A percentile compares a stretch with the other conserved stretches of the same genome.
Evolutionary conservation across 176 grass and related monocot species (phyloP).

Genomic region (Eremochloa ophiuroides): DNA sequence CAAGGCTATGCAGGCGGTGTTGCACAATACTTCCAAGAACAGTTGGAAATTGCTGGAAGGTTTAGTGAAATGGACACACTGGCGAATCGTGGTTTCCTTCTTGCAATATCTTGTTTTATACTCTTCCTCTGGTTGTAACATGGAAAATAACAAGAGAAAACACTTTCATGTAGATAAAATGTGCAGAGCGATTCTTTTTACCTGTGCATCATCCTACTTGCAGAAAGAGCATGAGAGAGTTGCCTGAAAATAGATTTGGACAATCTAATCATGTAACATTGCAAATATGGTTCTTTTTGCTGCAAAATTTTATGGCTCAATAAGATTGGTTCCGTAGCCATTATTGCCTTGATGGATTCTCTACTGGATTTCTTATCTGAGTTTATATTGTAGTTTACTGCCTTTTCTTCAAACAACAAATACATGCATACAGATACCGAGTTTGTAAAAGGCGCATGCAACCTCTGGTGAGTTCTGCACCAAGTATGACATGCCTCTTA

Average conservation of each 20-base stretch:
- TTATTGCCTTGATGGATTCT: slow-evolving; percentile 81
- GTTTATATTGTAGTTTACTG: slow-evolving; percentile 77
- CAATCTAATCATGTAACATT: slow-evolving; percentile 61
- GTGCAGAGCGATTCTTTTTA: background rate
- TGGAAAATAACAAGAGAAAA: background rate
- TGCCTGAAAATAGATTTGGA: slow-evolving; percentile 45
- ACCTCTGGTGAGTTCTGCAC: slow-evolving; percentile 60
- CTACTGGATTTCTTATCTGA: slow-evolving; percentile 59
- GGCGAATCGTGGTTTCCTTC: slow-evolving; percentile 62
- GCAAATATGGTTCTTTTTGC: slow-evolving; percentile 81
- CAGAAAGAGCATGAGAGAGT: slow-evolving; percentile 60
- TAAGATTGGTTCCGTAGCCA: slow-evolving; percentile 59
- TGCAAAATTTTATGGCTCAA: slow-evolving; percentile 66
- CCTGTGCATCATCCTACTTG: slow-evolving; percentile 1
- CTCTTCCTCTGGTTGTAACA: slow-evolving; percentile 6
- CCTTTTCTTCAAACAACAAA: slow-evolving; percentile 69
- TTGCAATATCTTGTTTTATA: slow-evolving; percentile 39
- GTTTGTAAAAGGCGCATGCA: slow-evolving; percentile 86
- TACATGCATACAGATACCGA: slow-evolving; percentile 59
- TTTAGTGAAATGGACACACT: slow-evolving; percentile 85
- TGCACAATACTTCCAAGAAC: slow-evolving; percentile 71
- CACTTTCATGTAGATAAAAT: background rate
- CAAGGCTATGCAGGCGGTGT: slow-evolving; percentile 54
- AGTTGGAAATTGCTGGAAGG: slow-evolving; percentile 72
- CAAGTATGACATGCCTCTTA: background rate